A percentile compares a stretch with the other conserved stretches of the same genome.
Evolutionary conservation across 129 eudicot genomes (phyloP).

Genomic region (Chrysanthemum seticuspe): DNA sequence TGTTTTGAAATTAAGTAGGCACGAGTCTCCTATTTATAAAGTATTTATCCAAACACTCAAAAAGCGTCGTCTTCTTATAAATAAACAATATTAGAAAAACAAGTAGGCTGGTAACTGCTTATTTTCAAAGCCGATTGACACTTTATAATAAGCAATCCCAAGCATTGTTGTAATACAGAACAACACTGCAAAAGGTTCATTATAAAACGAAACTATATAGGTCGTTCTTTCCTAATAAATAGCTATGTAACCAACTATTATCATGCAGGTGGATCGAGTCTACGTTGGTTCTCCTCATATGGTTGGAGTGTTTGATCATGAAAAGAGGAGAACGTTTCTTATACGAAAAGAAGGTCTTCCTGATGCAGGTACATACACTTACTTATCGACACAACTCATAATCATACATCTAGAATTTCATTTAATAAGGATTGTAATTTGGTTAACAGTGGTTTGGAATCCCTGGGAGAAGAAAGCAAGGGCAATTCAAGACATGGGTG

Average conservation of each 20-base stretch:
- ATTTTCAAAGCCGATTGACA: too few relatives aligned
- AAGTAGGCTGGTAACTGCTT: too few relatives aligned
- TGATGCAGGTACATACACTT: slow-evolving; percentile 57
- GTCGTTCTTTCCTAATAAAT: background rate
- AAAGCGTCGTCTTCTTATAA: too few relatives aligned
- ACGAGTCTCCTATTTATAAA: too few relatives aligned
- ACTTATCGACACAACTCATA: background rate
- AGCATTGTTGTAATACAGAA: too few relatives aligned
- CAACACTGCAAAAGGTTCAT: background rate
- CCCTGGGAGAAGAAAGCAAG: slow-evolving; percentile 73
- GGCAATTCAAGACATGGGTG: too few relatives aligned
- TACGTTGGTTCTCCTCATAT: slow-evolving; percentile 69
- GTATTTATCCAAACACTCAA: too few relatives aligned
- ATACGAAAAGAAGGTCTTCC: slow-evolving; percentile 90
- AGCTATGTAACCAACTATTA: background rate
- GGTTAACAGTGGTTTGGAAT: slow-evolving; percentile 77
- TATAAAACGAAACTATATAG: background rate
- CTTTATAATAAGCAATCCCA: too few relatives aligned
- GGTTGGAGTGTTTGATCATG: slow-evolving; percentile 90
- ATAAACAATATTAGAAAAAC: too few relatives aligned
- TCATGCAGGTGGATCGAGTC: slow-evolving; percentile 71
- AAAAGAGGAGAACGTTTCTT: slow-evolving; percentile 65
- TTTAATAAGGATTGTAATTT: slow-evolving; percentile 2
- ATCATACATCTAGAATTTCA: background rate
- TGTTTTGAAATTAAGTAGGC: too few relatives aligned